Evolutionary conservation across 352 stramenopile genomes (phyloP).

Genomic region (Phytophthora vignae): DNA sequence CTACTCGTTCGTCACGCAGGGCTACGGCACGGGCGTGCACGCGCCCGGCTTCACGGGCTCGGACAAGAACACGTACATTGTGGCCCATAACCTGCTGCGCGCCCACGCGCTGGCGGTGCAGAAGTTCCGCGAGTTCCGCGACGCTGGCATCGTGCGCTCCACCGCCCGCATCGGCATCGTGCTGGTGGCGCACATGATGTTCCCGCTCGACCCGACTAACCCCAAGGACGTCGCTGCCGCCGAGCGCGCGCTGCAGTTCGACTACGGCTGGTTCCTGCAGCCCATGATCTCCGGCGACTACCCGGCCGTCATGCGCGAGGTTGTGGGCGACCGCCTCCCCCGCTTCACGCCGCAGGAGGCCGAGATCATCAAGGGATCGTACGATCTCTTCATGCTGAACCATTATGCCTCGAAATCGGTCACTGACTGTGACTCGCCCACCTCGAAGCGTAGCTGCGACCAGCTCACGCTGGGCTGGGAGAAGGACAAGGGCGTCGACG

Average conservation of each 20-base stretch:
- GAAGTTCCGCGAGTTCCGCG: constrained; percentile 72
- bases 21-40: constrained; percentile 64
- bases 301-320: constrained; percentile 88
- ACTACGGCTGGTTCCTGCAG: constrained; percentile 92
- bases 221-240: constrained; percentile 66
- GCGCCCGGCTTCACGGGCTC: constrained; percentile 50
- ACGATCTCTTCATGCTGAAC: constrained; percentile 96
- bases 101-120: constrained; percentile 87
- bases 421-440: constrained; percentile 56
- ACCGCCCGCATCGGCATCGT: constrained; percentile 92
- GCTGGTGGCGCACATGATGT: constrained; percentile 81
- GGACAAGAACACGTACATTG: constrained; percentile 47
- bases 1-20: constrained; percentile 62
- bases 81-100: constrained; percentile 91
- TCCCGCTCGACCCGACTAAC: constrained; percentile 79
- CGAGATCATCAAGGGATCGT: constrained; percentile 77
- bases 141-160: constrained; percentile 33
- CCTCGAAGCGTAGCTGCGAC: constrained; percentile 40
- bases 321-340: constrained; percentile 86
- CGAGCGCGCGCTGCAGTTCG: constrained; percentile 88
- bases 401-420: constrained; percentile 89
- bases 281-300: constrained; percentile 93
- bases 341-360: constrained; percentile 83
- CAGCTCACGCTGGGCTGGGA: constrained; percentile 49
- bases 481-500: constrained; percentile 59